Base-by-base conservation (phyloP, 2,329 filamentous ascomycete genomes). In the Phyllosticta citriasiana region DNA sequence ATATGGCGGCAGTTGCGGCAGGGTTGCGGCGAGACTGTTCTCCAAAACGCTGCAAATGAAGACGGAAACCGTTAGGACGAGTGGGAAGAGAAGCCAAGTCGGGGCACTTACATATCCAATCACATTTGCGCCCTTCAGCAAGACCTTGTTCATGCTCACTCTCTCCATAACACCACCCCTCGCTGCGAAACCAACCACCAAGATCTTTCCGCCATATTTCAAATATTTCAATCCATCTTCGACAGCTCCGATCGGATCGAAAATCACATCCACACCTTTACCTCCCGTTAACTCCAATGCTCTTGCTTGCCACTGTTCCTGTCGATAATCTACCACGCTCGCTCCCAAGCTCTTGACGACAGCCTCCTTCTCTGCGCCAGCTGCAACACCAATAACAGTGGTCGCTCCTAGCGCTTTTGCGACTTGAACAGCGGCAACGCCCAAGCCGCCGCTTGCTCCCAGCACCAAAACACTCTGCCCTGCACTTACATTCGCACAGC, bases 131-230 rank as follows among this genome's bases (percentile, higher is more conserved):
- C 80, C 77, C 65, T 81, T 83, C 40, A 84, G 67, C 52, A 84
- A 67, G 2, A 84, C 70, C 26, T 79, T 72, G 64, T 84, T 84
- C 75, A 82, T 80, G 30, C 76, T 76, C 55, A 84, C 73, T 50
- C 75, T 74, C 67, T 85, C 83, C 72, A 85, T 79, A 7, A 78
- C 70, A 0, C 80, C 80, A 16, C 71, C 76, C 56, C 78, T 73
- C 0, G 79, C 83, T 5, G 82, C 83, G 67, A 86, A 86, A 0
- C 83, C 83, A 2, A 84, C 76, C 27, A 86, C 73, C 2, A 86
- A 74, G 19, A 86, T 70, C 33, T 78, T 72, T 0, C 82, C 83
- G 40, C 77, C 75, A 67, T 83, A 80, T 25, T 75, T 80, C 33
- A 83, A 70, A 64, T 81, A 83, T 62, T 78, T 78, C 27, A 86